Evolutionary conservation across 805 yeast genomes (phyloP), one percentile per base, ranked within the genome.

Genomic region (Kuraishia molischiana): DNA sequence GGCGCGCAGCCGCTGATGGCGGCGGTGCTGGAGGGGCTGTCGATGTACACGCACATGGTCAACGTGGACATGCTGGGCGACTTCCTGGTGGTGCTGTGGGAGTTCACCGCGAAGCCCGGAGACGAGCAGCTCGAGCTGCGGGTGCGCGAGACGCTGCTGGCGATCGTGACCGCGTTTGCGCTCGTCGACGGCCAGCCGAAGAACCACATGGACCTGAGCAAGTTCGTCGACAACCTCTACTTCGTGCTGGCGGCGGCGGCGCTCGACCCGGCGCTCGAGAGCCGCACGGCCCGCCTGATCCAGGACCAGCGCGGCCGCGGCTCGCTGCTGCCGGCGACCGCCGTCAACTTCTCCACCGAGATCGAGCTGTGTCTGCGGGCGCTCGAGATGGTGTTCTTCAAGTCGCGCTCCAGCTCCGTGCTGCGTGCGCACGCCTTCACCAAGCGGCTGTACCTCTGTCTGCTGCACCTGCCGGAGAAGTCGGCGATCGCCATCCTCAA

Each of bases 21-120:
- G 5, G 70, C 90, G 0, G 94, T 90, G 0, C 65, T 92, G 38
- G 97, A 92, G 61, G 97, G 97, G 3, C 62, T 92, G 40, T 84
- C 97, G 1, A 76, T 77, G 52, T 87, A 80, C 53, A 95, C 97
- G 2, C 92, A 82, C 50, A 79, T 89, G 78, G 87, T 94, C 19
- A 92, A 92, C 53, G 77, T 90, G 40, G 97, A 92, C 46, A 66
- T 92, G 33, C 70, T 92, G 47, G 97, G 97, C 19, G 98, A 92
- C 55, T 78, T 92, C 59, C 66, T 92, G 37, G 94, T 82, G 53
- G 95, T 89, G 5, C 68, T 92, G 56, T 70, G 89, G 47, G 97
- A 92, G 57, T 72, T 89, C 19, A 74, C 86, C 55, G 49, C 51
- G 10, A 13, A 20, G n/a, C 24, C 35, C 19, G 58, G 51, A 29